Evolutionary conservation across 108 stramenopile genomes (phyloP).

Genomic region (Cyclotella choctawhatcheeana): DNA sequence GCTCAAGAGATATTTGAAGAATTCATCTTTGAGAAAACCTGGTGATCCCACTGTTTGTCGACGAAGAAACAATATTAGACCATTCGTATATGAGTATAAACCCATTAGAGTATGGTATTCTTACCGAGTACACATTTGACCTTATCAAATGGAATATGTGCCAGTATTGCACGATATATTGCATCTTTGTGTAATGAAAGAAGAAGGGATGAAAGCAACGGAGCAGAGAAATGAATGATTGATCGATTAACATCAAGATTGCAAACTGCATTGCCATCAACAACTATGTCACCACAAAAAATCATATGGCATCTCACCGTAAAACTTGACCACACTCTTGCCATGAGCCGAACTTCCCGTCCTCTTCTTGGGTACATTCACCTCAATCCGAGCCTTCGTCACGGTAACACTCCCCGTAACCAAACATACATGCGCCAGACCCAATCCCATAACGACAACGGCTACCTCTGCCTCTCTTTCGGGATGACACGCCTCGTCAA

Average conservation of each 20-base stretch:
- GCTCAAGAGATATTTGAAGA: slow-evolving; percentile 83
- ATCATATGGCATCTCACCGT: slow-evolving; percentile 43
- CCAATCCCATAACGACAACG: slow-evolving; percentile 89
- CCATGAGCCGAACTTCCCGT: slow-evolving; percentile 82
- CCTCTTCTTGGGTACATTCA: slow-evolving; percentile 93
- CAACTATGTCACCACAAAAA: background rate
- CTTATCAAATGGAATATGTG: slow-evolving; percentile 87
- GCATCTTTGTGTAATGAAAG: slow-evolving; percentile 47
- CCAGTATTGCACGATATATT: slow-evolving; percentile 90
- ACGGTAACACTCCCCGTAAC: slow-evolving; percentile 92
- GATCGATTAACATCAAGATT: background rate
- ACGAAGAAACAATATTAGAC: background rate
- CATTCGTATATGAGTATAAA: background rate
- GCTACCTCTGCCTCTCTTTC: slow-evolving; percentile 93
- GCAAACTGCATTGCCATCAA: background rate
- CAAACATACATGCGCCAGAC: slow-evolving; percentile 94
- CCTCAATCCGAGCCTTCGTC: slow-evolving; percentile 90
- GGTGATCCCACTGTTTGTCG: slow-evolving; percentile 83
- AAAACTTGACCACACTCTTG: slow-evolving; percentile 91
- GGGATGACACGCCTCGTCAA: slow-evolving; percentile 91
- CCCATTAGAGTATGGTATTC: background rate
- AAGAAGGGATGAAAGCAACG: too few relatives aligned
- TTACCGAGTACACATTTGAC: slow-evolving; percentile 83
- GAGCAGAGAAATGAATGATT: too few relatives aligned
- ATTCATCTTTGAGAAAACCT: slow-evolving; percentile 95